Percentiles rank a stretch among this genome's conserved stretches.
phyloP scores from a whole-genome alignment of 495 filamentous ascomycete species.

The Penicillium lagena region DNA sequence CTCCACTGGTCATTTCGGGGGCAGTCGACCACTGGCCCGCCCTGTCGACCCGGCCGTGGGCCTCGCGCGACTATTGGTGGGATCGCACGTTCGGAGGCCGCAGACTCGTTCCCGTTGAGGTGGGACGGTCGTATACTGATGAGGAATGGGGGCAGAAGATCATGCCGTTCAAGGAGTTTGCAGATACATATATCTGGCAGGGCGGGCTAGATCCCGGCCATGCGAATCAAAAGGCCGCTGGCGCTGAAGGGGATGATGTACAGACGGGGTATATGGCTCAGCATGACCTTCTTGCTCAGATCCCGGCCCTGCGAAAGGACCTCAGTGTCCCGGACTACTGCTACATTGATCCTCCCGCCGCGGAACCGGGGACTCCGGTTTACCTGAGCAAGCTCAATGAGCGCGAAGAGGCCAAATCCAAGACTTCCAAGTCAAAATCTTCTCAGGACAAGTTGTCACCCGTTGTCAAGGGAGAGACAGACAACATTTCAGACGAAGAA shows the following conservation, averaged over 20 bases:
- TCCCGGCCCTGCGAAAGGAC: constrained; percentile 70
- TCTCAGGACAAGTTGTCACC: neutral
- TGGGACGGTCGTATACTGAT: constrained; percentile 87
- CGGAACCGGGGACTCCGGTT: constrained; percentile 42
- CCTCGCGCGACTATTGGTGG: constrained; percentile 65
- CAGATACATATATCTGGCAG: constrained; percentile 50
- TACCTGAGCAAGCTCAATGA: constrained; percentile 38
- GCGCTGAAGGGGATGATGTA: constrained; percentile 5
- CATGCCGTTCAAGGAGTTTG: constrained; percentile 68
- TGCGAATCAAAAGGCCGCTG: constrained; percentile 1
- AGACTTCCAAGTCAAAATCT: constrained; percentile 10
- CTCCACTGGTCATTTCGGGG: constrained; percentile 65
- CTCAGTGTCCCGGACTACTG: constrained; percentile 81
- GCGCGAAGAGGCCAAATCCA: constrained; percentile 12
- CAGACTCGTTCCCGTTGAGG: constrained; percentile 79
- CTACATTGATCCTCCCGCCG: constrained; percentile 55
- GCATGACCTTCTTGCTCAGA: constrained; percentile 78
- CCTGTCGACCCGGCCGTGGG: constrained; percentile 62
- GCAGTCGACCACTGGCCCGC: constrained; percentile 73
- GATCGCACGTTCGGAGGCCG: constrained; percentile 68
- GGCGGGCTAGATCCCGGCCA: constrained; percentile 2
- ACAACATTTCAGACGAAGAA: constrained; percentile 1
- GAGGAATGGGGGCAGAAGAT: constrained; percentile 81
- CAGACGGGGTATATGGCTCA: constrained; percentile 80
- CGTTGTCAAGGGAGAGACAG: constrained; percentile 23